A percentile compares a stretch with the other conserved stretches of the same genome.
Evolutionary conservation across 768 basidiomycete genomes (phyloP).

Genomic region (Lactarius sanguifluus): DNA sequence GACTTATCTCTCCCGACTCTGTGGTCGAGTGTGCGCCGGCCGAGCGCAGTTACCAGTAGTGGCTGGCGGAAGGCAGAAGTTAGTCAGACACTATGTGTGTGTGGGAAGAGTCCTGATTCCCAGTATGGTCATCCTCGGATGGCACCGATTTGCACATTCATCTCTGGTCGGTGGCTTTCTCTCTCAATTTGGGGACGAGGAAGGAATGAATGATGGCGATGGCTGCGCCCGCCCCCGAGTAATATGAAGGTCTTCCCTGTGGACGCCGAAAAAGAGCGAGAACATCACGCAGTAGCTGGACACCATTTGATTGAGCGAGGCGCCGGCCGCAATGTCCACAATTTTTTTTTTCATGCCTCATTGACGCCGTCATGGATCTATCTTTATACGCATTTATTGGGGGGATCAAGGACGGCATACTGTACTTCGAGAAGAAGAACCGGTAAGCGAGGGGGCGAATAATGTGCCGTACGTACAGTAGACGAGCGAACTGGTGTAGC

Average conservation of each 20-base stretch:
- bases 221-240: neutral
- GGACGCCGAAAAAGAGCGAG: neutral
- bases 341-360: neutral
- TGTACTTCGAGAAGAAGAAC: neutral
- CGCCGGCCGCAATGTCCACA: neutral
- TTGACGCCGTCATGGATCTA: slow-evolving; percentile 10
- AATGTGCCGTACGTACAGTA: neutral
- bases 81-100: neutral
- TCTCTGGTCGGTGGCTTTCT: neutral
- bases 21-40: neutral
- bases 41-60: neutral
- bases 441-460: neutral
- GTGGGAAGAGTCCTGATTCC: slow-evolving; percentile 12
- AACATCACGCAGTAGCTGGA: neutral
- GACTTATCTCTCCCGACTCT: slow-evolving; percentile 19
- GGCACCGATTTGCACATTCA: neutral
- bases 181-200: neutral
- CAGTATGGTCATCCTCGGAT: neutral
- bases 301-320: neutral
- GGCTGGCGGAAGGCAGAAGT: slow-evolving; percentile 7
- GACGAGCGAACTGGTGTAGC: neutral
- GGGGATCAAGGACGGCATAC: slow-evolving; percentile 3
- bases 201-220: neutral
- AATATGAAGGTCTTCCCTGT: slow-evolving; percentile 1
- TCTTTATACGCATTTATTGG: neutral